Base-by-base conservation (phyloP, 441 rosid species). In the Daphne laureola region DNA sequence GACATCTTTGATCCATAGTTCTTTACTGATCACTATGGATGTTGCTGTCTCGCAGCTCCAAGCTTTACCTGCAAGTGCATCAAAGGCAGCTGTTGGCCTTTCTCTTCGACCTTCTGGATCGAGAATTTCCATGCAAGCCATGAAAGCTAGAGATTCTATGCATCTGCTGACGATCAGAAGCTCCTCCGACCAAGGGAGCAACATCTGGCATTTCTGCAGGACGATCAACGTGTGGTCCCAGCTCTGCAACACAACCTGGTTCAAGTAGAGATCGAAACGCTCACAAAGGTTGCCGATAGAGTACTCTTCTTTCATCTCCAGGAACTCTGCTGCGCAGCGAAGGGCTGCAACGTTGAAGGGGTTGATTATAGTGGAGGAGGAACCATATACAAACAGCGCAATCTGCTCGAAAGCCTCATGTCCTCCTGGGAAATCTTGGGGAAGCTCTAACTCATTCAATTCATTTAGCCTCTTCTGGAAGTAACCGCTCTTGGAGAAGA, bases 61-160 rank as follows among this genome's bases (percentile, higher is more conserved):
- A 31, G 84, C 67, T 62, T 68, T 81, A 55, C 67, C 63, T 3
- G 70, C 64, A 43, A 84, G 49, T 14, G 69, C 74, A 46, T 82
- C 84, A 55, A 82, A 56, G 21, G 82, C 74, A 27, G 76, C 70
- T 1, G 80, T 78, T 0, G 90, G 88, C 17, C 55, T 68, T 58
- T 76, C 83, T 47, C 74, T 69, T 72, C 80, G 64, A 64, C 86
- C 68, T 15, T 80, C 96, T 0, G 90, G 93, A 49, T 87, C 96
- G 35, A 87, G 90, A 71, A 87, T 87, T 82, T 82, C 88, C 96
- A 82, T 84, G 58, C 96, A 84, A 36, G 90, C 78, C 82, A 83
- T 84, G 73, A 87, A 87, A 62, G 96, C 86, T n/a, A 84, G 63
- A 43, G 90, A 87, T 49, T 87, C 85, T 0, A 80, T 78, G 83